A percentile compares a stretch with the other conserved stretches of the same genome.
These are phyloP conservation scores for Conidiobolus incongruus DNA, from an alignment of 371 early-diverging fungal genomes.

Conservation along the genomic window DNA sequence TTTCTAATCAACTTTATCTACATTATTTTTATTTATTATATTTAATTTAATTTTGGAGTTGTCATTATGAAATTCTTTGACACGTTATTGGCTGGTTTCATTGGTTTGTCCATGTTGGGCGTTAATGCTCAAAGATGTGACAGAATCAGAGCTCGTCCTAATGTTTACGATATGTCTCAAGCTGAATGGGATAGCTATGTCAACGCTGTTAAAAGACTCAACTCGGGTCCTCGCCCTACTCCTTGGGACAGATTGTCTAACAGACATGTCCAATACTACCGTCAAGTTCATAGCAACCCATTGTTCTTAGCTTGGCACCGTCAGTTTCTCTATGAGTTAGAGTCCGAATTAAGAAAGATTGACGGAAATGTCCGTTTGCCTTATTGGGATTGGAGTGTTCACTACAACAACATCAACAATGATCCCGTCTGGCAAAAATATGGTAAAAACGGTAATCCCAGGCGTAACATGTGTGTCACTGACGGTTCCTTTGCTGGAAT, in stretches of 20 bases:
- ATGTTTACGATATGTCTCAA: not conserved
- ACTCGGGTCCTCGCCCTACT: not conserved
- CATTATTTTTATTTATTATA: too few relatives aligned
- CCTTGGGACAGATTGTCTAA: not conserved
- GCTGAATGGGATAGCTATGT: not conserved
- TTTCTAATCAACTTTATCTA: too few relatives aligned
- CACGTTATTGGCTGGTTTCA: too few relatives aligned
- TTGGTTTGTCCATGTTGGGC: not conserved
- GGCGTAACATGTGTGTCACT: not conserved
- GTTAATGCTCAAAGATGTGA: not conserved
- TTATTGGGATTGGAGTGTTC: constrained; percentile 1
- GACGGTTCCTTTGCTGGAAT: not conserved
- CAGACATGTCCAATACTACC: not conserved
- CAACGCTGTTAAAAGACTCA: not conserved
- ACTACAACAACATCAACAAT: not conserved
- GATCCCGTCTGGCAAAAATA: not conserved
- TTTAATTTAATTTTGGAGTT: too few relatives aligned
- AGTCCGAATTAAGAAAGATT: not conserved
- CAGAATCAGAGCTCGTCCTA: not conserved
- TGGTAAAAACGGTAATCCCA: not conserved
- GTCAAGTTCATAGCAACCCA: not conserved
- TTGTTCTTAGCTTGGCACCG: constrained; percentile 3
- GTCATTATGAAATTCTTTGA: too few relatives aligned
- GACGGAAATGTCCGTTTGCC: not conserved
- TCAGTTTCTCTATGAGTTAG: not conserved